Base-by-base conservation (phyloP, 169 alveolate genomes). In the Plasmodium vinckei region DNA sequence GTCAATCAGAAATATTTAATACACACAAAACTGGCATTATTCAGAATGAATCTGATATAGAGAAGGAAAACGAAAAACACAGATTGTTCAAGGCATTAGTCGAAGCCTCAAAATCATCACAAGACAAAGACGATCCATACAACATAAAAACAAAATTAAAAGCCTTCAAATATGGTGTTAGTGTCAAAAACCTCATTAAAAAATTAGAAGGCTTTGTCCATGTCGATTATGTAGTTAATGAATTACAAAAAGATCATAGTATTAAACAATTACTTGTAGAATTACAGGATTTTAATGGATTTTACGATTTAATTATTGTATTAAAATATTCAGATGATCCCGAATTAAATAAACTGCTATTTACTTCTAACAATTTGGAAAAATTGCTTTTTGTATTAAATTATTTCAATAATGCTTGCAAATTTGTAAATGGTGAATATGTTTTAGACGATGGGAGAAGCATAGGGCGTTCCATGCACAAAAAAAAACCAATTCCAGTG, bases 241-340 rank as follows among this genome's bases (percentile, higher is more conserved):
- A 17, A 42, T 68, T 68, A 68, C 39, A 68, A 68, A 15, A 19
- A 15, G 77, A 68, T 46, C 6, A 9, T 12, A 68, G 44, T 13
- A 42, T 46, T 68, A 68, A 46, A 68, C 12, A 68, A 68, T 15
- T 68, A 46, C 61, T 68, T 46, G 49, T 39, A 2, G 77, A 68
- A 68, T 19, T 68, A 25, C 5, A 68, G 19, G 27, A 68, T 9
- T 23, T 25, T 68, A 68, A 68, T 27, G 77, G 64, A 68, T 1
- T 68, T 17, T 42, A 68, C n/a, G 46, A 25, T 39, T 53, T 68
- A 68, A 10, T 68, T 10, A 39, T 39, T 68, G 15, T 46, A 46
- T 46, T 68, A 54, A 68, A 46, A 68, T 68, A 68, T 68, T 46
- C 77, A 15, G 64, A 46, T 4, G 77, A 68, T 19, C 46, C 77